These are phyloP conservation scores for Kodamaea sp. DNA, from an alignment of 1,139 yeast genomes.

Conservation along the genomic window DNA sequence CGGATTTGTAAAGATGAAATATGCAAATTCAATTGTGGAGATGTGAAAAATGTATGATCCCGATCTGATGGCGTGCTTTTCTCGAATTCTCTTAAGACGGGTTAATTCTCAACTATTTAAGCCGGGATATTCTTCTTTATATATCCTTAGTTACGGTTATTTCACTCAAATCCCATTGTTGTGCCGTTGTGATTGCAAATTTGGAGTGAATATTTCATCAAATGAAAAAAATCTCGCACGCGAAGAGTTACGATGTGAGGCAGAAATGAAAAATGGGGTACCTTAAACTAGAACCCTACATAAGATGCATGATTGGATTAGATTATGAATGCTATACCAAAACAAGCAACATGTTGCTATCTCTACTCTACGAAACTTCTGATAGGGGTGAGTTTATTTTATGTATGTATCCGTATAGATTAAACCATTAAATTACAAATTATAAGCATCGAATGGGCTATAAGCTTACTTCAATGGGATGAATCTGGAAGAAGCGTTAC, in stretches of 20 bases:
- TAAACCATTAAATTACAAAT: slow-evolving; percentile 19
- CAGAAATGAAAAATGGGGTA: not conserved
- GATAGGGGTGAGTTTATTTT: slow-evolving; percentile 8
- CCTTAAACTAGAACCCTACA: no score
- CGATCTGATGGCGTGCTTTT: no score
- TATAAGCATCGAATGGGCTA: slow-evolving; percentile 8
- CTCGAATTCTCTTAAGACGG: no score
- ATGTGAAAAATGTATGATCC: no score
- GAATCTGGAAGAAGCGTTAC: slow-evolving; percentile 88
- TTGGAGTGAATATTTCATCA: not conserved
- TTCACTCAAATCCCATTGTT: not conserved
- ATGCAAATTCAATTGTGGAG: no score
- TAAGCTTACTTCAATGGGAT: slow-evolving; percentile 57
- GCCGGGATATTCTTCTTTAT: not conserved
- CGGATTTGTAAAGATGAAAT: not conserved
- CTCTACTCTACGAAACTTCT: slow-evolving; percentile 1
- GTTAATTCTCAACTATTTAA: no score
- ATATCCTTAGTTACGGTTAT: not conserved
- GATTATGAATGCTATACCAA: no score
- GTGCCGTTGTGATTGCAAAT: slow-evolving; percentile 1
- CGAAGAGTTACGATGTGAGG: not conserved
- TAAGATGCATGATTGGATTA: no score
- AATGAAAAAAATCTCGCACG: slow-evolving; percentile 8
- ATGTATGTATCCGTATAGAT: slow-evolving; percentile 9
- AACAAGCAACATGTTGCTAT: no score